phyloP scores from a whole-genome alignment of 179 eudicot species.

The Corrigiola litoralis region DNA sequence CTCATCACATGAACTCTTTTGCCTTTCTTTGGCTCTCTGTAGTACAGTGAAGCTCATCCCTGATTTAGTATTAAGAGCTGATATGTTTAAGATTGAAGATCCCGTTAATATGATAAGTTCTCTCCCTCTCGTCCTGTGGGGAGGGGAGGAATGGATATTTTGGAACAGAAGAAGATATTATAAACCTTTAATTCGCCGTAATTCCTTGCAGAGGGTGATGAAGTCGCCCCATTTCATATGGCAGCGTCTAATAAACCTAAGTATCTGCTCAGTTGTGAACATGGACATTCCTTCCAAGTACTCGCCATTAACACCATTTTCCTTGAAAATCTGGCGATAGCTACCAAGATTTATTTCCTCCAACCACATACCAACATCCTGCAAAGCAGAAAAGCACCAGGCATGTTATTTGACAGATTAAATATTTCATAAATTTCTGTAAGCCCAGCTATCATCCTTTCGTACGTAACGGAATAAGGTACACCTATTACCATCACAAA shows the following conservation, averaged over 20 bases:
- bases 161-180: neutral
- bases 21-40: neutral
- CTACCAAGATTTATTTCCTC: constrained; percentile 86
- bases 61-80: no score
- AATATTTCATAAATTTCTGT: neutral
- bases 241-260: constrained; percentile 83
- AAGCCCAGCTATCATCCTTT: neutral
- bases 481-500: no score
- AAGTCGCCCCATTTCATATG: constrained; percentile 99
- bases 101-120: no score
- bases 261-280: constrained; percentile 94
- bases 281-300: constrained; percentile 92
- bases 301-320: constrained; percentile 89
- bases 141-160: neutral
- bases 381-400: constrained; percentile 9
- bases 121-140: no score
- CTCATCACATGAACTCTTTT: constrained; percentile 2
- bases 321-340: constrained; percentile 71
- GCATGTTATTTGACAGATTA: no score
- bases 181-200: constrained; percentile 83
- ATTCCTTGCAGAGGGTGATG: constrained; percentile 87
- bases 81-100: no score
- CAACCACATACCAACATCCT: constrained; percentile 95
- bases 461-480: no score
- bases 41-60: no score